Evolutionary conservation across 176 grass and related monocot genomes (phyloP), one percentile per base, ranked within the genome.

Genomic region (Microstegium vimineum): DNA sequence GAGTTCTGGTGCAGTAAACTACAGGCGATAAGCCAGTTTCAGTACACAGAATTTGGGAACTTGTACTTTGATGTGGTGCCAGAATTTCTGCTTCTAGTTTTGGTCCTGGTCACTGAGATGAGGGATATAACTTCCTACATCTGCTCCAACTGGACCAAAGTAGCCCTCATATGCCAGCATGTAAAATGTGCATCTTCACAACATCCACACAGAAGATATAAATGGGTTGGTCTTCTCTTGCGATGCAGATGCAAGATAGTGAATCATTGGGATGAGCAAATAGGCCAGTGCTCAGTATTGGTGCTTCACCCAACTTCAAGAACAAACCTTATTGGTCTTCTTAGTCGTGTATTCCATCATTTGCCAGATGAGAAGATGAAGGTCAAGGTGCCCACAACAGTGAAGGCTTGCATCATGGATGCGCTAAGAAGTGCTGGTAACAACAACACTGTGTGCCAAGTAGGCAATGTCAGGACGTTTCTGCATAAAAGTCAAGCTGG

Each of bases 101-200:
- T 80, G 0, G 62, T 80, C 0, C 2, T 80, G 5, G 1, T 68
- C 10, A 31, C 78, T 12, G 78, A 81, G 45, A 46, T 66, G 12
- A 69, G 32, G n/a, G 32, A 81, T 27, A 20, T 81, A 2, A 13
- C 30, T 38, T 81, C 46, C 18, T 35, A 81, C 65, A 20, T 81
- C 2, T 69, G 45, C 32, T 69, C 64, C 9, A 81, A 12, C 3
- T 36, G 77, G 62, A 51, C 77, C 27, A 79, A 79, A 79, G 41
- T 79, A 51, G 6, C 6, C 14, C 30, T 81, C 7, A 40, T 66
- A 0, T 69, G 45, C 14, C 13, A 15, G 4, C 17, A 5, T 36
- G 18, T 57, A 35, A 66, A 10, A 32, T 10, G 27, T 2, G 61
- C 22, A 18, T 36, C 77, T 45, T 49, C 8, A 3, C 11, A 16